phyloP scores from a whole-genome alignment of 441 rosid genomes.

The Jatropha multifida region DNA sequence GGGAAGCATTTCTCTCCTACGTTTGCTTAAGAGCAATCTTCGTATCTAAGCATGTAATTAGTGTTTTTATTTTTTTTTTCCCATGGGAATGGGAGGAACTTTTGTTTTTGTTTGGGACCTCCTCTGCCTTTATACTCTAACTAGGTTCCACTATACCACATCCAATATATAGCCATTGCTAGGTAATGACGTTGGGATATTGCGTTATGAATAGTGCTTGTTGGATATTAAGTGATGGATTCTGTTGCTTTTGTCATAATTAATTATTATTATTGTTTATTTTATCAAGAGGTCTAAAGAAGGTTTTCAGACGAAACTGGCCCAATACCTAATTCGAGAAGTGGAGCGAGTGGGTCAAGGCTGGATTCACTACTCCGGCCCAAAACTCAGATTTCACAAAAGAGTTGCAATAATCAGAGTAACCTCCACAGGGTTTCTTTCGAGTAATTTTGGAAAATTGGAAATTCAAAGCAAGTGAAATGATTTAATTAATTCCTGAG shows the following conservation, averaged over 20 bases:
- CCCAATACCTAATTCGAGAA: background rate
- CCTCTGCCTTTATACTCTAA: background rate
- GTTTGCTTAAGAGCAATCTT: constrained; percentile 62
- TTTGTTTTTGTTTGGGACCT: background rate
- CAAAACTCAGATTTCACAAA: background rate
- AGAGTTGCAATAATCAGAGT: background rate
- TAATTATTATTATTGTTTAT: too few species aligned
- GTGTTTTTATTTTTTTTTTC: background rate
- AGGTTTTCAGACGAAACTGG: background rate
- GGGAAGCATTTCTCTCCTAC: constrained; percentile 64
- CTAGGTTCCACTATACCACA: too few species aligned
- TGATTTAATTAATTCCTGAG: background rate
- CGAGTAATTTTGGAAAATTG: background rate
- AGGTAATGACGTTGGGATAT: too few species aligned
- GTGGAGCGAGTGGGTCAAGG: background rate
- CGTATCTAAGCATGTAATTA: constrained; percentile 33
- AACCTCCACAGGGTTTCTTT: background rate
- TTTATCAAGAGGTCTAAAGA: background rate
- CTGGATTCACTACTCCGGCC: background rate
- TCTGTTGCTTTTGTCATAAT: too few species aligned
- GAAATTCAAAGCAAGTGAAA: background rate
- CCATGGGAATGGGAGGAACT: background rate
- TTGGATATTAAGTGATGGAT: too few species aligned
- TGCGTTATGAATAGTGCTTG: too few species aligned
- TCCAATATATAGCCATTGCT: too few species aligned